phyloP scores from a whole-genome alignment of 768 basidiomycete genomes.

The Termitomyces sp. region DNA sequence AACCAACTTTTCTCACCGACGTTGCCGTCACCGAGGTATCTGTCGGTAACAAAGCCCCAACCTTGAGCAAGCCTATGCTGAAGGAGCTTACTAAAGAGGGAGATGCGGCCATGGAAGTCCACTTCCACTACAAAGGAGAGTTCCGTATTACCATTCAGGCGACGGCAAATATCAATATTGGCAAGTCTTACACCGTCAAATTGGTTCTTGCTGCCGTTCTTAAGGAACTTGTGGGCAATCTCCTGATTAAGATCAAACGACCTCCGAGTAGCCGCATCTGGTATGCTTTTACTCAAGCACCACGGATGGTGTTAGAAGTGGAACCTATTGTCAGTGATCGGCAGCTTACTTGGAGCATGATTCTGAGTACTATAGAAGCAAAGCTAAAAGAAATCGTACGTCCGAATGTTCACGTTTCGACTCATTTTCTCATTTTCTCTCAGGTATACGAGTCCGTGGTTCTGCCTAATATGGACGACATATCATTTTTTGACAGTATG shows the following conservation, averaged over 20 bases:
- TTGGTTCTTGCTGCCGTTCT: constrained; percentile 85
- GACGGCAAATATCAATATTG: constrained; percentile 80
- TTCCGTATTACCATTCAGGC: constrained; percentile 88
- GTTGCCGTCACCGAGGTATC: constrained; percentile 86
- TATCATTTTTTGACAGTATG: constrained; percentile 86
- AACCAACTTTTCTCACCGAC: constrained; percentile 80
- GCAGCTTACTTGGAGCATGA: constrained; percentile 93
- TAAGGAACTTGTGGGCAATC: constrained; percentile 86
- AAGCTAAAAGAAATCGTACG: constrained; percentile 83
- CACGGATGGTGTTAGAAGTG: constrained; percentile 83
- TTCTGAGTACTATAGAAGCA: constrained; percentile 84
- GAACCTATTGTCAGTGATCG: constrained; percentile 93
- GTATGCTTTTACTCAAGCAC: constrained; percentile 91
- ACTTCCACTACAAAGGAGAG: constrained; percentile 81
- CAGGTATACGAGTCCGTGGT: constrained; percentile 95
- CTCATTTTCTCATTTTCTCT: constrained; percentile 4
- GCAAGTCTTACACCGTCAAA: constrained; percentile 86
- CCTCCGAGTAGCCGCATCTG: constrained; percentile 94
- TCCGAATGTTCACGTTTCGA: neutral
- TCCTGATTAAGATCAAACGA: constrained; percentile 86
- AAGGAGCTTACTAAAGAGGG: constrained; percentile 96
- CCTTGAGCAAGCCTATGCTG: constrained; percentile 95
- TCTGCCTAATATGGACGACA: constrained; percentile 97
- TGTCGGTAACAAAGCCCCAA: constrained; percentile 79
- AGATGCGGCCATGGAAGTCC: constrained; percentile 85